Evolutionary conservation across 441 rosid genomes (phyloP), one percentile per base, ranked within the genome.

Genomic region (Raphanus hybrid): DNA sequence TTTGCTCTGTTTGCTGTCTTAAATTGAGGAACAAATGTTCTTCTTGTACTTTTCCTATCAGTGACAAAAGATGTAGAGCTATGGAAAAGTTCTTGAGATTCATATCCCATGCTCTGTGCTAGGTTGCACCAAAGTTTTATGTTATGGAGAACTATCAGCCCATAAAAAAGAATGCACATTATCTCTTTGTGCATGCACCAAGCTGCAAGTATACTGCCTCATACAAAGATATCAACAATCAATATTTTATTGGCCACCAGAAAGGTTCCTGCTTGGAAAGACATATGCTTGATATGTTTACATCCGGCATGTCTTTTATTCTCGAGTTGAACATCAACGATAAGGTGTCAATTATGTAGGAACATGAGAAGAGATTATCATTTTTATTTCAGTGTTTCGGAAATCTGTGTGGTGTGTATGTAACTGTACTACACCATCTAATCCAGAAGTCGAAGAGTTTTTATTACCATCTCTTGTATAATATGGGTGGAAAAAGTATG

Each of bases 61-160:
- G 64, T 2, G 3, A 5, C 15, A 59, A 59, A 57, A 57, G 10
- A 58, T 75, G 58, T 52, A 52, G 58, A 52, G 58, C 58, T 14
- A 52, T 52, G 58, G 58, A 52, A 52, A 52, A 14, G 20, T 15
- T 15, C 16, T 52, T 14, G 23, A 52, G 20, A 52, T 52, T 52
- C 3, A 1, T 52, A 52, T 52, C 23, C 58, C 58, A 52, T 52
- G 58, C 58, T 52, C 58, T 2, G 8, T 52, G 20, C 23, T 15
- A 52, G 58, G 58, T 15, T 52, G 58, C 58, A 14, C 23, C 58
- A 52, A 52, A 52, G 14, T 1, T 2, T 20, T 52, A 15, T 52
- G 58, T 15, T 52, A 52, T 2, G 58, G 58, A 52, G 58, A 52
- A 52, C 20, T 52, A 52, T 52, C 58, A 52, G 58, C 58, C 58